Percentiles rank a stretch among this genome's conserved stretches.
Conservation (phyloP, 176 grass and related monocot species). For the Triticum timopheevii region DNA sequence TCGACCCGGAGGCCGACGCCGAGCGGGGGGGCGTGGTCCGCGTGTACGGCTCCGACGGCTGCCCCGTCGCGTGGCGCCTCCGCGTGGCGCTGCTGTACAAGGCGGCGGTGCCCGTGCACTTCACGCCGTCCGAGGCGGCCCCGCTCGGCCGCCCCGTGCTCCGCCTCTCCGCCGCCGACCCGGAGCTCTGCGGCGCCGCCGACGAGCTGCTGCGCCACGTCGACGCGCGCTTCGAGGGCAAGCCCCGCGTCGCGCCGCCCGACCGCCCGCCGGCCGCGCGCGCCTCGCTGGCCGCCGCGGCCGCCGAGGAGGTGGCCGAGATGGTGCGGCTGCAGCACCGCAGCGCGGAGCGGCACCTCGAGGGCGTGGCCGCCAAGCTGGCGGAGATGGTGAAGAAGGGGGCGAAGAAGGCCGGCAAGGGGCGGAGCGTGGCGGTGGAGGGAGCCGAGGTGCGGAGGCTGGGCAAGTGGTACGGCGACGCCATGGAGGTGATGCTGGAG, state of each 20-base stretch:
- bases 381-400: constrained; percentile 63
- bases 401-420: constrained; percentile 59
- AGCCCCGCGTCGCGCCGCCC: constrained; percentile 55
- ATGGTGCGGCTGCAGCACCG: constrained; percentile 78
- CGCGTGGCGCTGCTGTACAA: constrained; percentile 92
- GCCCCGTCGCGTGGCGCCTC: constrained; percentile 69
- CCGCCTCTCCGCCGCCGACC: constrained; percentile 58
- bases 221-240: constrained; percentile 69
- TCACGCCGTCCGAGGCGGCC: constrained; percentile 73
- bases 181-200: constrained; percentile 55
- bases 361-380: constrained; percentile 57
- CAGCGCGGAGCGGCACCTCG: constrained; percentile 79
- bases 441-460: constrained; percentile 69
- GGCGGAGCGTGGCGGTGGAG: constrained; percentile 20
- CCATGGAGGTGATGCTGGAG: constrained; percentile 93
- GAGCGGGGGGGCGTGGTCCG: constrained; percentile 44
- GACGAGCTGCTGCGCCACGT: constrained; percentile 66
- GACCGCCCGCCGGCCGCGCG: constrained; percentile 1
- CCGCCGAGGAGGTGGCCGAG: constrained; percentile 58
- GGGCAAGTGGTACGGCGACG: constrained; percentile 67
- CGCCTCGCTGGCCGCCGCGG: constrained; percentile 24
- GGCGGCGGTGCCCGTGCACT: constrained; percentile 64
- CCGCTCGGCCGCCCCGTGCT: constrained; percentile 76
- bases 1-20: neutral
- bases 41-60: constrained; percentile 81